These are phyloP conservation scores for Xylaria venustula DNA, from an alignment of 495 filamentous ascomycete genomes.

Conservation along the genomic window DNA sequence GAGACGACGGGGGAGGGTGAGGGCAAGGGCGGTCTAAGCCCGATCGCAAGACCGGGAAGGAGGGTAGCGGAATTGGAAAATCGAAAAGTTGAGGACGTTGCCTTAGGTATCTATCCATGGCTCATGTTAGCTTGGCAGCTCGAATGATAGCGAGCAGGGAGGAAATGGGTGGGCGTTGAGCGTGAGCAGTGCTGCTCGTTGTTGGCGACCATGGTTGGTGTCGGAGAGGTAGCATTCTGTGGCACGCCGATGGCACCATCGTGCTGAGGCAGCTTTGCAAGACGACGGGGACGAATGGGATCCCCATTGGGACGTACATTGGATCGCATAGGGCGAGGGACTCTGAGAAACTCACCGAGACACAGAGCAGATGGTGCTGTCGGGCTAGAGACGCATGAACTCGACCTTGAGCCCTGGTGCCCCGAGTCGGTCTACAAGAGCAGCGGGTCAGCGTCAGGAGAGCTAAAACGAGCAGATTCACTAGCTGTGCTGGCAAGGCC, in stretches of 20 bases:
- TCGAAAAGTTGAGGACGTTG: background rate
- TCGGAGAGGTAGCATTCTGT: constrained; percentile 15
- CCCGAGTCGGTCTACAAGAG: constrained; percentile 28
- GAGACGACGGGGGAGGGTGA: constrained; percentile 9
- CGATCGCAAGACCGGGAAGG: constrained; percentile 25
- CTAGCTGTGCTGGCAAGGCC: background rate
- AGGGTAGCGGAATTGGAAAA: constrained; percentile 6
- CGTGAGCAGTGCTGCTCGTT: background rate
- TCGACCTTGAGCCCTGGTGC: constrained; percentile 26
- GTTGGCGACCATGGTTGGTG: background rate
- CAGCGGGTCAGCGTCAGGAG: constrained; percentile 16
- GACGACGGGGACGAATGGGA: constrained; percentile 13
- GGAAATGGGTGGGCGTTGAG: background rate
- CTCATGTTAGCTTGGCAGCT: background rate
- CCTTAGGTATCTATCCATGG: background rate
- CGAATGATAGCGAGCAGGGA: background rate
- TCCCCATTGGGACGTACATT: constrained; percentile 20
- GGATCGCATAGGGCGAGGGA: constrained; percentile 39
- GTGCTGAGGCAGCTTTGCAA: constrained; percentile 11
- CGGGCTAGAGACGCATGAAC: constrained; percentile 30
- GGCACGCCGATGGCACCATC: constrained; percentile 6
- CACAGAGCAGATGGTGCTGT: constrained; percentile 34
- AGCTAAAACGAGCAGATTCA: constrained; percentile 7
- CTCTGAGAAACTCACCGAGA: constrained; percentile 39
- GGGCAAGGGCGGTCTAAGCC: constrained; percentile 21